phyloP scores from a whole-genome alignment of 2,329 filamentous ascomycete species.

The Colletotrichum sp. region DNA sequence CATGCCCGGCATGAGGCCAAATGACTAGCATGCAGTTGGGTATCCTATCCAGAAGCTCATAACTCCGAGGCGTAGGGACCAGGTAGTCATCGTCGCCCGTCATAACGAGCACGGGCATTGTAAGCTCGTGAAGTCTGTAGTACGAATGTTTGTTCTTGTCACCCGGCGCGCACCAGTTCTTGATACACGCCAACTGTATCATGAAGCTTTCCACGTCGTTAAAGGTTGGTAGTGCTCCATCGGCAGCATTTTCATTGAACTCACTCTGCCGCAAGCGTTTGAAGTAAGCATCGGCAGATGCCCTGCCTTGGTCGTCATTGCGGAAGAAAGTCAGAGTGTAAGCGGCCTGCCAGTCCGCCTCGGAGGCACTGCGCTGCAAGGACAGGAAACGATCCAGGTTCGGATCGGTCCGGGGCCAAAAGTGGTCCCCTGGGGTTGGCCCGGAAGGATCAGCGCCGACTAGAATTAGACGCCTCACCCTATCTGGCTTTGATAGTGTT shows the following conservation, averaged over 20 bases:
- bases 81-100: conserved; percentile 10
- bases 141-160: neutral
- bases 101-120: conserved; percentile 11
- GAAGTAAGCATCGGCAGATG: neutral
- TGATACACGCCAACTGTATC: neutral
- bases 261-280: neutral
- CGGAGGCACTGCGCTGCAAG: neutral
- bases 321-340: conserved; percentile 3
- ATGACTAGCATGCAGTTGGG: conserved; percentile 1
- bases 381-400: conserved; percentile 4
- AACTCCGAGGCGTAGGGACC: conserved; percentile 6
- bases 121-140: neutral
- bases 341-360: neutral
- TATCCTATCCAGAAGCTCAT: conserved; percentile 2
- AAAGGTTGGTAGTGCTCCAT: neutral
- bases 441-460: neutral
- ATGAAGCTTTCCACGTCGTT: conserved; percentile 8
- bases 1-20: conserved; percentile 4
- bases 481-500: neutral
- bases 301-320: neutral
- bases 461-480: neutral
- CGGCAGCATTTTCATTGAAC: neutral
- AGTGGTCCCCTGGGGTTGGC: neutral
- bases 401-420: conserved; percentile 5
- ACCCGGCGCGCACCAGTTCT: neutral